These are phyloP conservation scores for Dunaliella primolecta DNA, from an alignment of 139 green algal species.

Conservation along the genomic window DNA sequence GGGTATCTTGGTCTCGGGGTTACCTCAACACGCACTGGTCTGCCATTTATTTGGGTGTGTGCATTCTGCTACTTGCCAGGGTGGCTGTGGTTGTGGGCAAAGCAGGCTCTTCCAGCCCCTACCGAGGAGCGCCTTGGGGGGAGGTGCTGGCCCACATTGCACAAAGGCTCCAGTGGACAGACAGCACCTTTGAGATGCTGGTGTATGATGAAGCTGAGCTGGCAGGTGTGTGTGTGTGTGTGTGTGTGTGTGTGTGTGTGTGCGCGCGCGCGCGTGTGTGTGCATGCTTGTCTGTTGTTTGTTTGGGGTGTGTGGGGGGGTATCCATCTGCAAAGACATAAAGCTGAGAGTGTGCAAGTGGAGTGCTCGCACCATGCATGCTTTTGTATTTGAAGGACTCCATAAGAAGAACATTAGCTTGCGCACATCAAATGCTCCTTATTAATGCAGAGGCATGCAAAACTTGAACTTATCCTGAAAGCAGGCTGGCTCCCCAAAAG, in stretches of 20 bases:
- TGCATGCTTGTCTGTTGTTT: neutral
- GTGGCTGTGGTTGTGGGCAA: neutral
- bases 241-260: neutral
- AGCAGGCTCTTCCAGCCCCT: neutral
- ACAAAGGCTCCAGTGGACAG: conserved; percentile 46
- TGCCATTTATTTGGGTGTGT: no score
- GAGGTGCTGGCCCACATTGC: conserved; percentile 55
- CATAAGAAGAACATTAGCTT: no score
- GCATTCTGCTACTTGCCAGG: neutral
- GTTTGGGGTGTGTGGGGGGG: neutral
- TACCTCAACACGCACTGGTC: no score
- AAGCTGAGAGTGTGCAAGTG: no score
- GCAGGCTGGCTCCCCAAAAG: no score
- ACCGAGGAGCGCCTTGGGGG: conserved; percentile 34
- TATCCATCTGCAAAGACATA: no score
- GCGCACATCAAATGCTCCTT: no score
- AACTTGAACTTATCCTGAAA: no score
- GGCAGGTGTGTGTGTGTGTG: neutral
- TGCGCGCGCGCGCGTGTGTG: neutral
- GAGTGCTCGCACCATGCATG: no score
- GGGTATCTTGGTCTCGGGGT: no score
- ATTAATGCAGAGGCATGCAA: no score
- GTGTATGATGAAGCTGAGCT: conserved; percentile 33
- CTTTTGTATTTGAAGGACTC: no score
- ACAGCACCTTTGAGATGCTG: conserved; percentile 43